Evolutionary conservation across 2,329 filamentous ascomycete genomes (phyloP).

Genomic region (Alternaria gansuensis): DNA sequence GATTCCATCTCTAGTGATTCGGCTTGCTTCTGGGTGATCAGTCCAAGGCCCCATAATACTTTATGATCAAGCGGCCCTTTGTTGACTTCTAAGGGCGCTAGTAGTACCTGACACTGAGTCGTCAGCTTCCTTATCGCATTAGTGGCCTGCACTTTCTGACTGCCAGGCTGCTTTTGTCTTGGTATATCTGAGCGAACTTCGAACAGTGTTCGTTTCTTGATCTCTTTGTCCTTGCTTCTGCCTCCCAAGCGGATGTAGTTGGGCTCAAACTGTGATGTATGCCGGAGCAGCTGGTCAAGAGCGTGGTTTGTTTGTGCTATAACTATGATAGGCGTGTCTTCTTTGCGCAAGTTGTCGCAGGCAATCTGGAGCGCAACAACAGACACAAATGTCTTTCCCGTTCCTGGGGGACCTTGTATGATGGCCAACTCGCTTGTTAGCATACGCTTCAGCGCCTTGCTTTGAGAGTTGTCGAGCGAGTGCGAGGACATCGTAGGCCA

Average conservation of each 20-base stretch:
- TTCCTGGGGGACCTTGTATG: conserved; percentile 83
- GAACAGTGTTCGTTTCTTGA: conserved; percentile 73
- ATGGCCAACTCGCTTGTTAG: conserved; percentile 76
- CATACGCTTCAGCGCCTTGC: conserved; percentile 72
- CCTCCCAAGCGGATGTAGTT: conserved; percentile 74
- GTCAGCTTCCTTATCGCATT: conserved; percentile 54
- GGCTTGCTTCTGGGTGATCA: conserved; percentile 71
- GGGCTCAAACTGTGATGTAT: conserved; percentile 68
- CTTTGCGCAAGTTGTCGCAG: conserved; percentile 64
- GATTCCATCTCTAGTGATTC: conserved; percentile 66
- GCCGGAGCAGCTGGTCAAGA: conserved; percentile 78
- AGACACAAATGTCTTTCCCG: conserved; percentile 84
- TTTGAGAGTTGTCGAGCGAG: conserved; percentile 75
- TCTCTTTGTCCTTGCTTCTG: conserved; percentile 70
- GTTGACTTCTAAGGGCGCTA: conserved; percentile 38
- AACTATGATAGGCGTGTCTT: conserved; percentile 75
- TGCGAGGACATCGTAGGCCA: conserved; percentile 62
- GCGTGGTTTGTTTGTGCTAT: conserved; percentile 92
- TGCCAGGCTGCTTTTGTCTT: conserved; percentile 45
- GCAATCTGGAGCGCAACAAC: conserved; percentile 74
- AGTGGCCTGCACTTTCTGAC: conserved; percentile 52
- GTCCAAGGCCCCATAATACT: conserved; percentile 61
- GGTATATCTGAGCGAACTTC: conserved; percentile 60
- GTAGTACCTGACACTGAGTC: conserved; percentile 32
- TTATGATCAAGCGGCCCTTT: conserved; percentile 35